Evolutionary conservation across 2,329 filamentous ascomycete species (phyloP).

Genomic region (Penicillium sclerotigenum): DNA sequence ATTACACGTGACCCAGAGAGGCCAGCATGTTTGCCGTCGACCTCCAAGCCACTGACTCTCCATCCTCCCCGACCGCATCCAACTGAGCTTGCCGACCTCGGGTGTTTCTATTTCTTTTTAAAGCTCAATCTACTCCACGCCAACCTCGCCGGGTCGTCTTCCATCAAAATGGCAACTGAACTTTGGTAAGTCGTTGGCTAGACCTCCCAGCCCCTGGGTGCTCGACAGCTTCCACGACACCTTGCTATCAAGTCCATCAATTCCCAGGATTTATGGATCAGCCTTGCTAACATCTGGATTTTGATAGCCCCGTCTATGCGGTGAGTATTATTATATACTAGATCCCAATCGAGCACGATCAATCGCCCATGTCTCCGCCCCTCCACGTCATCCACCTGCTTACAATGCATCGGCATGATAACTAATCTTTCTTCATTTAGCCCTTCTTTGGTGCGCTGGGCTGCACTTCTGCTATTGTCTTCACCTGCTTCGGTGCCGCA

Average conservation of each 20-base stretch:
- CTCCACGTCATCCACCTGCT: slow-evolving; percentile 4
- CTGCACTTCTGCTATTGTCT: slow-evolving; percentile 91
- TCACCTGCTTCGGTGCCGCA: slow-evolving; percentile 93
- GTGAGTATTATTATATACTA: slow-evolving; percentile 62
- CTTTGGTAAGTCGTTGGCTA: slow-evolving; percentile 67
- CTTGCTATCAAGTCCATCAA: slow-evolving; percentile 9
- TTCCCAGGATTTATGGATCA: not conserved
- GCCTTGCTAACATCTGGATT: slow-evolving; percentile 25
- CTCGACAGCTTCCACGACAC: slow-evolving; percentile 32
- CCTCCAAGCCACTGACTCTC: slow-evolving; percentile 30
- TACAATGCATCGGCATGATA: not conserved
- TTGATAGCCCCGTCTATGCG: slow-evolving; percentile 87
- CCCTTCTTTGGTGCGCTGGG: slow-evolving; percentile 98
- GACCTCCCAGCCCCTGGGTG: slow-evolving; percentile 27
- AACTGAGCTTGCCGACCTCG: slow-evolving; percentile 22
- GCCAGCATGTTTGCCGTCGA: slow-evolving; percentile 38
- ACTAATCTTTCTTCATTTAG: slow-evolving; percentile 40
- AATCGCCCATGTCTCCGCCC: slow-evolving; percentile 9
- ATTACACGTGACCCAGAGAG: slow-evolving; percentile 31
- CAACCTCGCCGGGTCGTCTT: slow-evolving; percentile 16
- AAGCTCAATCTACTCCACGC: slow-evolving; percentile 17
- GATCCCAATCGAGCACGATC: slow-evolving; percentile 12
- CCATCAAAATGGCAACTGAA: slow-evolving; percentile 69
- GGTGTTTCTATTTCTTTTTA: slow-evolving; percentile 14
- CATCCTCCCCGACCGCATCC: slow-evolving; percentile 27